Base-by-base conservation (phyloP, 179 eudicot genomes). In the Patellifolia procumbens region DNA sequence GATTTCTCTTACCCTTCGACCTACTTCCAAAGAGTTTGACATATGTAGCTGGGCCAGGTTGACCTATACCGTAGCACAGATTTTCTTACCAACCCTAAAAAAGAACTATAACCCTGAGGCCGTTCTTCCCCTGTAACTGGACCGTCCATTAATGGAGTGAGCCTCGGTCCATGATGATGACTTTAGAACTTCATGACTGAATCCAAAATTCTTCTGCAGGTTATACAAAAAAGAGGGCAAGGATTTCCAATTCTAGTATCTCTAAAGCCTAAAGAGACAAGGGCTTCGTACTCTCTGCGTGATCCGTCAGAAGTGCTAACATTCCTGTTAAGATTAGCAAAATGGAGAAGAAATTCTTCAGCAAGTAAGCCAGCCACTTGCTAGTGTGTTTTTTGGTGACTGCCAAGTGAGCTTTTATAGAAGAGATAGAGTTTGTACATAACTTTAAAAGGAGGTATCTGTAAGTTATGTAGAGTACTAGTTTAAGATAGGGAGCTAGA, bases 181-280 rank as follows among this genome's bases (percentile, higher is more conserved):
- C 45, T 39, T 39, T 5, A 13, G 0, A 3, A 4, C 24, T n/a
- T 65, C 2, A 51, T 68, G 20, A 43, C 55, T 68, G 16, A 37
- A 64, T 3, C 55, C 8, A 15, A 7, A 24, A 9, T 7, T 17
- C 46, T 59, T 10, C 43, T 70, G 55, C 82, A 94, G 97, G 94
- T 87, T 13, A 78, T 92, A 75, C 78, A 69, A 53, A 84, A 69
- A 29, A 83, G 88, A 81, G 94, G 90, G n/a, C 81, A 85, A 53
- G 98, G 98, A 17, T 85, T 76, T 77, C 88, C 96, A 0, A 91
- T 94, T 13, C 75, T 91, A 3, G 98, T 94, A 17, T 86, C 97
- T 0, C 77, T 81, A 9, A 83, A 55, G 20, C 92, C 91, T 6
- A 92, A 87, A 78, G 91, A 88, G 1, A 92, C 97, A 2, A 68